phyloP scores from a whole-genome alignment of 2,329 filamentous ascomycete species.

The Penicillium sp. region DNA sequence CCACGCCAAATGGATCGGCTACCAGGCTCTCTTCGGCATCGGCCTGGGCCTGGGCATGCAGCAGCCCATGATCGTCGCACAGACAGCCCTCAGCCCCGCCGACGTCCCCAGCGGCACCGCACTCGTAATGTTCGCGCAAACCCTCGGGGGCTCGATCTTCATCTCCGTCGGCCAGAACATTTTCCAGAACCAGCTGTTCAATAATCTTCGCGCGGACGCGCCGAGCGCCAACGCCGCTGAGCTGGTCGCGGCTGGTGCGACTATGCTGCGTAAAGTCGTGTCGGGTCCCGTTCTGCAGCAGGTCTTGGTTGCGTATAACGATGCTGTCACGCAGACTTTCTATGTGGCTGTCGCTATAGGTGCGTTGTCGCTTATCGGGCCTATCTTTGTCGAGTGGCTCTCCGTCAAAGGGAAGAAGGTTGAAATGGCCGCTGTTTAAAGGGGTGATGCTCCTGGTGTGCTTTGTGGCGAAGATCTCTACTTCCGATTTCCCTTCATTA shows the following conservation, averaged over 20 bases:
- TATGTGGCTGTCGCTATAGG: conserved; percentile 43
- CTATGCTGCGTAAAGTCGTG: conserved; percentile 36
- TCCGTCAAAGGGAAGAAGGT: conserved; percentile 41
- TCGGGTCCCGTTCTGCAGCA: conserved; percentile 25
- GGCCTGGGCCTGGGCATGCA: conserved; percentile 41
- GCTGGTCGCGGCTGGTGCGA: conserved; percentile 40
- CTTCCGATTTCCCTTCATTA: background rate
- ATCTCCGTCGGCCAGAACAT: conserved; percentile 42
- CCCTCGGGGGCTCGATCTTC: conserved; percentile 41
- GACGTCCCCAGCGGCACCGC: conserved; percentile 41
- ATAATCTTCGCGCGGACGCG: conserved; percentile 26
- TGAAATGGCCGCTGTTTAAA: conserved; percentile 22
- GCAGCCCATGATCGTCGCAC: conserved; percentile 37
- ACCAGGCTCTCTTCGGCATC: conserved; percentile 39
- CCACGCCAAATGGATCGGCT: conserved; percentile 42
- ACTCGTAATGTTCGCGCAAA: conserved; percentile 40
- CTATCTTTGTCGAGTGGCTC: conserved; percentile 43
- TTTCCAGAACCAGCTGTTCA: conserved; percentile 38
- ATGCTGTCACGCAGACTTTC: conserved; percentile 40
- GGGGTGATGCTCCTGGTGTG: background rate
- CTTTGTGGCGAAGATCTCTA: background rate
- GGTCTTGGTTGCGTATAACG: conserved; percentile 41
- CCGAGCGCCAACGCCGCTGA: conserved; percentile 29
- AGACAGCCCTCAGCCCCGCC: conserved; percentile 33
- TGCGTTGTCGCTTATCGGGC: conserved; percentile 35